phyloP scores from a whole-genome alignment of 2,329 filamentous ascomycete species.

The Sporothrix phasma region DNA sequence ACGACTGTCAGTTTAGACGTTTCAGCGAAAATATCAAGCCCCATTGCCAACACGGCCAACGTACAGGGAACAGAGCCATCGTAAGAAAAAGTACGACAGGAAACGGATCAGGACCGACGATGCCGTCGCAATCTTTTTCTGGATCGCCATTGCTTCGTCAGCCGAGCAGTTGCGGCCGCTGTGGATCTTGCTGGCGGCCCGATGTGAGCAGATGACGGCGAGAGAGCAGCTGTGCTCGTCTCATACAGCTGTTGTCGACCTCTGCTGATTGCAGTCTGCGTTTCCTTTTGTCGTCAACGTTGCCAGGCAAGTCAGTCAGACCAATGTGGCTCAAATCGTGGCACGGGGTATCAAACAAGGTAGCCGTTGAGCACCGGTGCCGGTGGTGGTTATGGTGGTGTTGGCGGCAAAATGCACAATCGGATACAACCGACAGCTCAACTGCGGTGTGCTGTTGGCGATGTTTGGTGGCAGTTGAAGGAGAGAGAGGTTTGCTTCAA shows the following conservation, averaged over 20 bases:
- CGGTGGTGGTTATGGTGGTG: background rate
- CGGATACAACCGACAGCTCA: background rate
- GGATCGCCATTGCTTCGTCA: slow-evolving; percentile 23
- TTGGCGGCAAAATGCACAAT: background rate
- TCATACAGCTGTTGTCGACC: background rate
- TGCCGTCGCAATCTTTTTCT: slow-evolving; percentile 29
- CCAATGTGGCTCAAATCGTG: slow-evolving; percentile 1
- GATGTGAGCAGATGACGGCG: background rate
- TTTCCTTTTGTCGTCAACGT: background rate
- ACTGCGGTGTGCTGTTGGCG: background rate
- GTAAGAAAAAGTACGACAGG: slow-evolving; percentile 46
- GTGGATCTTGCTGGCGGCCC: background rate
- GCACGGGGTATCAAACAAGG: background rate
- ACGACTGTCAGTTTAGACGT: slow-evolving; percentile 2
- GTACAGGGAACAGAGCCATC: slow-evolving; percentile 39
- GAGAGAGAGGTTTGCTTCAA: too few species aligned
- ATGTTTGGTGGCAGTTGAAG: background rate
- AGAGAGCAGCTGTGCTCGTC: background rate
- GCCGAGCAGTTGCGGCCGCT: background rate
- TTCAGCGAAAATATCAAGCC: too few species aligned
- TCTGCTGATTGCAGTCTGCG: background rate
- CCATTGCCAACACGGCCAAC: slow-evolving; percentile 13
- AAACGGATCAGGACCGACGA: slow-evolving; percentile 42
- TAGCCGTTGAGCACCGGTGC: background rate
- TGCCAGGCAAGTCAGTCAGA: background rate